Base-by-base conservation (phyloP, 306 rosid genomes). In the Malus asiatica region DNA sequence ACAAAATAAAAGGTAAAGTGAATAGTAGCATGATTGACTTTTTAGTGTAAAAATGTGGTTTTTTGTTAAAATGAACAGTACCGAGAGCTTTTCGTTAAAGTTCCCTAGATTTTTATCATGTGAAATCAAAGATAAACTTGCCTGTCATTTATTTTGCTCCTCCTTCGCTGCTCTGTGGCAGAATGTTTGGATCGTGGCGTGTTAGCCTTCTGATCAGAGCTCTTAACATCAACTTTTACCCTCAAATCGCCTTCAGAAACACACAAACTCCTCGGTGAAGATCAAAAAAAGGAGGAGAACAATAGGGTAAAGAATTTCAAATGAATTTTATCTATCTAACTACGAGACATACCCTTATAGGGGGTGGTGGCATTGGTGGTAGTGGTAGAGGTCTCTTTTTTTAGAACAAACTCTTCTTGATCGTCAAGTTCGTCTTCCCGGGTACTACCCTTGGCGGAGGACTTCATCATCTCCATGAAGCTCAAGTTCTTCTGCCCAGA, bases 111-210 rank as follows among this genome's bases (percentile, higher is more conserved):
- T 35, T 35, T 35, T 35, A 35, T 35, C 40, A 35, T 35, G 40
- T 35, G 40, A 35, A 35, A 35, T 29, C 1, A 20, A 73, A 73
- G 55, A 73, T 25, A 9, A 64, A 58, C 96, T 86, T 86, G 85
- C 99, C 99, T 89, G 72, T 96, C 97, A 84, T 96, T 96, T 58
- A 96, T 96, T 87, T 96, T 96, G 83, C 99, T 96, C 83, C 99
- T 89, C 67, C 99, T 89, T 51, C 99, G 91, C 81, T 96, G 99
- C 78, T 96, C 99, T 33, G 99, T 96, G 30, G 96, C 99, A 32
- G 99, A 96, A 80, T 96, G 99, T 81, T 96, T 96, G 62, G 99
- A 96, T 76, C 99, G 87, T 8, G 99, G 98, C 4, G 99, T 96
- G 82, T 89, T 88, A 48, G 97, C 93, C 75, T 90, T 96, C 83